Base-by-base conservation (phyloP, 2,329 filamentous ascomycete species). In the Periconia sp. region DNA sequence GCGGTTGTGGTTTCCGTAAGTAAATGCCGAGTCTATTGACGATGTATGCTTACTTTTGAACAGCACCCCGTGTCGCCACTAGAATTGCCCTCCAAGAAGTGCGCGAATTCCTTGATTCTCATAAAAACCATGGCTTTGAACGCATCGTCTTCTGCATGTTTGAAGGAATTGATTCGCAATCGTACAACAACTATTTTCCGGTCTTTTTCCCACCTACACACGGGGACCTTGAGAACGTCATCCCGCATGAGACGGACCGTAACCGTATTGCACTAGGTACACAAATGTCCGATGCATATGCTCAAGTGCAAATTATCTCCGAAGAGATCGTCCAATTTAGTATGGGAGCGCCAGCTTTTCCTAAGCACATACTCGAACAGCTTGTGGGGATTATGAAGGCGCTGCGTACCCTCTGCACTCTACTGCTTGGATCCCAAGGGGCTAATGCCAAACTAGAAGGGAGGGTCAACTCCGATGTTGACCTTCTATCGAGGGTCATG, bases 171-270 rank as follows among this genome's bases (percentile, higher is more conserved):
- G 64, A 69, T 17, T 54, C 60, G 24, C 56, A 57, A 28, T 59
- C 63, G 1, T 68, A 67, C 30, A 57, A 52, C 25, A 54, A 66
- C 13, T 54, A 61, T 18, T 38, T 69, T 4, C 61, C 65, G 0
- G 54, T 59, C 0, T 68, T 59, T 45, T 68, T 69, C 13, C 65
- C 65, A 9, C 64, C 64, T 11, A 66, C 61, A 15, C 56, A 65
- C 34, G 54, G 50, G 16, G 63, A 68, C 28, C 23, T 65, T 4
- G 63, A 65, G 13, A 45, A 45, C 15, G 51, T 56, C 3, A 45
- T 44, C 18, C 36, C 44, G 10, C 46, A 39, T 5, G 42, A 47
- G 4, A 26, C 32, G 30, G 46, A 44, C 28, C 29, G 36, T 13
- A 52, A 46, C 25, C 51, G 39, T 19, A 43, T 46, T 19, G 43